Conservation (phyloP, 225 moss, liverwort and hornwort species). For the Pleurozium schreberi region DNA sequence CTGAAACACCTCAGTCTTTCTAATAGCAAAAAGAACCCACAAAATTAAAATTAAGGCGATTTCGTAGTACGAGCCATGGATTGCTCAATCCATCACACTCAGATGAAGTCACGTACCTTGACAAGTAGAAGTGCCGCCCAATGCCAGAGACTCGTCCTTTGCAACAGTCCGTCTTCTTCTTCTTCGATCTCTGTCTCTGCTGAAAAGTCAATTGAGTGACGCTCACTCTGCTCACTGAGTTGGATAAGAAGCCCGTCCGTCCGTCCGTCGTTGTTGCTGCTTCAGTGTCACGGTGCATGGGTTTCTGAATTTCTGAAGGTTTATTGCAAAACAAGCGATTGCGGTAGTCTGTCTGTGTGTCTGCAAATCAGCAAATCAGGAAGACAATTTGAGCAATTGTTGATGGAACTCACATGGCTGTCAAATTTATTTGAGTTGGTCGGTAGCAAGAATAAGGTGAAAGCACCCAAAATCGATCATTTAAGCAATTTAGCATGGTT, state of each 20-base stretch:
- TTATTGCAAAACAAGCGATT: not conserved
- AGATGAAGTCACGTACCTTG: not conserved
- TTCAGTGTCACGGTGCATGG: not conserved
- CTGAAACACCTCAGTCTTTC: no score
- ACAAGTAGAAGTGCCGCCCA: not conserved
- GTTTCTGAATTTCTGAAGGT: not conserved
- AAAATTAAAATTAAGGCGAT: no score
- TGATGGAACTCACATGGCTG: not conserved
- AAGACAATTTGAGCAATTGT: not conserved
- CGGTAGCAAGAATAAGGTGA: not conserved
- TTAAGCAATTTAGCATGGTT: no score
- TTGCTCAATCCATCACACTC: no score
- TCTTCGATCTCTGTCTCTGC: not conserved
- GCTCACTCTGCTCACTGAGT: not conserved
- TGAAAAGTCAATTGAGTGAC: not conserved
- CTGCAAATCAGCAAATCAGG: no score
- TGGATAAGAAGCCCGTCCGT: not conserved
- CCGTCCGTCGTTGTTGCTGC: no score
- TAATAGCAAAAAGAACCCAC: no score
- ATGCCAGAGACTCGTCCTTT: not conserved
- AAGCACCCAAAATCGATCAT: no score
- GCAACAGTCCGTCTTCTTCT: no score
- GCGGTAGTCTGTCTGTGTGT: no score
- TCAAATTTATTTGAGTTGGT: not conserved
- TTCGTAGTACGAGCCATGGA: no score